These are phyloP conservation scores for Cutaneotrichosporon daszewskae DNA, from an alignment of 1,284 basidiomycete genomes.

Conservation along the genomic window DNA sequence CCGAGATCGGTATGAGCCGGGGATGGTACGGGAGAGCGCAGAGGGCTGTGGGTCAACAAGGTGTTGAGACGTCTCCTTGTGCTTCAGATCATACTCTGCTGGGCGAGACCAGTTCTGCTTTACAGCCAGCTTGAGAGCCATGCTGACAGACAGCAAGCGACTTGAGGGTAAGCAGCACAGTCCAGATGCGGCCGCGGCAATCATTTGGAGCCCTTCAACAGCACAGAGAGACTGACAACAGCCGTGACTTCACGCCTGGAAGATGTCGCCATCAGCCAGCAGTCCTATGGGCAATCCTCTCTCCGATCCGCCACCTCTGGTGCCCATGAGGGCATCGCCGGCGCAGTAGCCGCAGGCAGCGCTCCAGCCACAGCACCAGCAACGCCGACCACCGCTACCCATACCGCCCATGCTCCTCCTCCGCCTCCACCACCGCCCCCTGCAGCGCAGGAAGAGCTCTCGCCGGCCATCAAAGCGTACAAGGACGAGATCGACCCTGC, in stretches of 20 bases:
- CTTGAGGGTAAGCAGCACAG: conserved; percentile 54
- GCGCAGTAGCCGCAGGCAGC: too few species aligned
- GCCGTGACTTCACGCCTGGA: conserved; percentile 92
- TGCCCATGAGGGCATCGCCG: conserved; percentile 36
- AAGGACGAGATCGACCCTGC: conserved; percentile 66
- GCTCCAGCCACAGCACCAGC: too few species aligned
- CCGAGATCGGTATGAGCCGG: conserved; percentile 33
- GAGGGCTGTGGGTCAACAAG: too few species aligned
- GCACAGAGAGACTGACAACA: conserved; percentile 41
- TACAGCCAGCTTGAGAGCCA: too few species aligned
- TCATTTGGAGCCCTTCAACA: background rate
- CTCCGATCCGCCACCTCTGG: conserved; percentile 40
- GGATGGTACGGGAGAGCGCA: background rate
- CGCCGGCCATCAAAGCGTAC: conserved; percentile 66
- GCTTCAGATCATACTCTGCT: conserved; percentile 51
- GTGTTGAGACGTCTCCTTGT: background rate
- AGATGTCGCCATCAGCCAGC: conserved; percentile 64
- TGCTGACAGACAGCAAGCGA: conserved; percentile 35
- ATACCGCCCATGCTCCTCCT: conserved; percentile 39
- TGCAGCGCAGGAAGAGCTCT: conserved; percentile 46
- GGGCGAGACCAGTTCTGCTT: too few species aligned
- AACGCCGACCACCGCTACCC: conserved; percentile 36
- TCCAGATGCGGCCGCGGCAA: background rate
- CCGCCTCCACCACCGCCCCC: conserved; percentile 49
- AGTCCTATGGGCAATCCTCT: conserved; percentile 21